Evolutionary conservation across 768 basidiomycete genomes (phyloP), one percentile per base, ranked within the genome.

Genomic region (Dacryopinax spathularia): DNA sequence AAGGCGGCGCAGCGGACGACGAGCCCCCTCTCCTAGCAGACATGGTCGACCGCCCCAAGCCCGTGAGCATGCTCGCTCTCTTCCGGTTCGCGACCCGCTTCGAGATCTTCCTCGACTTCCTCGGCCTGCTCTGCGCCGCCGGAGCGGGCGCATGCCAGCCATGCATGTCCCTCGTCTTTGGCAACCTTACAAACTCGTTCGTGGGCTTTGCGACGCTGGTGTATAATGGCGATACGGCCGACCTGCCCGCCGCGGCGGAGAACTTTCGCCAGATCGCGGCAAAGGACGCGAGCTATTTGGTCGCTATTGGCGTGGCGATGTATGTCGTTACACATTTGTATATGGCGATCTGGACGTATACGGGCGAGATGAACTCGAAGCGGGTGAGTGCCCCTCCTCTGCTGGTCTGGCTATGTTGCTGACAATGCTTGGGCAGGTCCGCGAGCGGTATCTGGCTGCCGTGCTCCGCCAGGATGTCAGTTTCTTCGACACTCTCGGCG

Each of bases 401-500:
- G 13, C 13, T 44, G n/a, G 25, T 25, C 48, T 13, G 12, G 10
- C n/a, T 18, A 56, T 2, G 25, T 20, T 31, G 9, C 31, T 18
- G 6, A 31, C 48, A 27, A 29, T 27, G 9, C 10, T 18, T 7
- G 15, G 13, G 10, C 29, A 56, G 48, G 48, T 79, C 36, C 68
- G 78, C 31, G 76, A 78, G 66, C 66, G 67, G 16, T 79, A 79
- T 63, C 71, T 78, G 18, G 63, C 68, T 25, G 71, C 77, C 13
- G 72, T 77, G n/a, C 67, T 80, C 0, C 69, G 77, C 4, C 78
- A 79, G 64, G 77, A 73, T 62, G 71, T 77, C 56, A 77, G 75
- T 25, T 79, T 71, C 71, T 78, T 77, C 66, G 78, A 79, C 66
- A 73, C 73, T 35, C 67, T 78, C 20, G 78, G 78, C 18, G 73